Percentiles rank a stretch among this genome's conserved stretches.
phyloP scores from a whole-genome alignment of 345 rosid species.

The Melaleuca alternifolia region DNA sequence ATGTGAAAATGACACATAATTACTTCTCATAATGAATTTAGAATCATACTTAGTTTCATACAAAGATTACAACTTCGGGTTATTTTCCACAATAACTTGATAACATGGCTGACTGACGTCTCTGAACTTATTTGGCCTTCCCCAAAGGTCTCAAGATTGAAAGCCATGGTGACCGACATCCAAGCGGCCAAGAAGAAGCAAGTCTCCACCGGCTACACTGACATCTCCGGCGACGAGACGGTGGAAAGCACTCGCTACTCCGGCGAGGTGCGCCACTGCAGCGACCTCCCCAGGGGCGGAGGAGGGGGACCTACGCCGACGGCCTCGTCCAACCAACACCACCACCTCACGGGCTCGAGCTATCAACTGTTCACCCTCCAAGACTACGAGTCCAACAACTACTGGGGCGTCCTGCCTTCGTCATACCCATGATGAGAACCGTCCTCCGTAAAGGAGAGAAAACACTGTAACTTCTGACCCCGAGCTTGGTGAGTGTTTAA shows the following conservation, averaged over 20 bases:
- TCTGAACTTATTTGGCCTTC: not conserved
- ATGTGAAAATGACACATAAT: not conserved
- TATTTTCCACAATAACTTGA: not conserved
- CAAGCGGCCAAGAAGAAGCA: constrained; percentile 14
- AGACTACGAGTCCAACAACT: constrained; percentile 8
- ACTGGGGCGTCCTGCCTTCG: not conserved
- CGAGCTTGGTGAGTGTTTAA: not conserved
- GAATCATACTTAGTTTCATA: not conserved
- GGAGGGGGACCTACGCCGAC: not conserved
- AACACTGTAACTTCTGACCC: not conserved
- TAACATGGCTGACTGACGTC: not conserved
- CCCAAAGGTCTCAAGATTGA: constrained; percentile 47
- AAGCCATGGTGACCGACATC: constrained; percentile 36
- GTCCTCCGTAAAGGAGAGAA: not conserved
- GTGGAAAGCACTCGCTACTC: constrained; percentile 43
- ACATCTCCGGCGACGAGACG: constrained; percentile 56
- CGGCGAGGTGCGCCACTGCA: constrained; percentile 7
- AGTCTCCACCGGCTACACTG: constrained; percentile 33
- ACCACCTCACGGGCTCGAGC: constrained; percentile 17
- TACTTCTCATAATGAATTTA: not conserved
- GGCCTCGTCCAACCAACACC: not conserved
- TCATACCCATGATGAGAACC: not conserved
- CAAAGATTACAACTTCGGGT: too few relatives aligned
- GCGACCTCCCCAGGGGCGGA: not conserved
- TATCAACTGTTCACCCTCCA: constrained; percentile 23